Conservation (phyloP, 257 asterid genomes). For the Eucommia ulmoides region DNA sequence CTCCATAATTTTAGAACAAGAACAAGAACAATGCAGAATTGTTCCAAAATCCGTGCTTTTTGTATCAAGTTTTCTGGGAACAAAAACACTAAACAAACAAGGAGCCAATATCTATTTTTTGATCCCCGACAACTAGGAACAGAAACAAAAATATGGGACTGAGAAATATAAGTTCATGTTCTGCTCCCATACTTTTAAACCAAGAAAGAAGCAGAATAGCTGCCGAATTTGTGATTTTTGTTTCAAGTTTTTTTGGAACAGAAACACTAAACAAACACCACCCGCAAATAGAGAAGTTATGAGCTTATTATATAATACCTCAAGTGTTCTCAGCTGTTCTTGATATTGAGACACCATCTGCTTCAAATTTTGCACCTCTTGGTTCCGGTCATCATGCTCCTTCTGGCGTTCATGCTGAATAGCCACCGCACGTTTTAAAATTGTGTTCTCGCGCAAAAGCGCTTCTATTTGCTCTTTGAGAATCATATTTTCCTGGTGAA, state of each 20-base stretch:
- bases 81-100: too few relatives aligned
- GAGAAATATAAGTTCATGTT: neutral
- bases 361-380: conserved; percentile 63
- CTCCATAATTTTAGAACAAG: too few relatives aligned
- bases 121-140: too few relatives aligned
- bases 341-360: conserved; percentile 55
- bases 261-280: neutral
- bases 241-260: neutral
- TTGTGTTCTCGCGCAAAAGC: conserved; percentile 37
- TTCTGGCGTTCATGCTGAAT: conserved; percentile 78
- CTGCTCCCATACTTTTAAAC: neutral
- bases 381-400: conserved; percentile 52
- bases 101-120: too few relatives aligned
- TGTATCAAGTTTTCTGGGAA: too few relatives aligned
- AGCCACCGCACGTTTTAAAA: conserved; percentile 74
- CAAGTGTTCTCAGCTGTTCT: conserved; percentile 58
- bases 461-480: conserved; percentile 61
- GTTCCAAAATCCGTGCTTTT: too few relatives aligned
- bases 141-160: neutral
- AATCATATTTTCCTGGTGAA: conserved; percentile 47
- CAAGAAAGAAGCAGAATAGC: neutral
- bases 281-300: neutral
- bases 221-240: neutral
- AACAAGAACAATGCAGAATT: too few relatives aligned
- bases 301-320: conserved; percentile 25